A percentile compares a stretch with the other conserved stretches of the same genome.
These are phyloP conservation scores for Quercus gilva DNA, from an alignment of 306 rosid species.

Conservation along the genomic window DNA sequence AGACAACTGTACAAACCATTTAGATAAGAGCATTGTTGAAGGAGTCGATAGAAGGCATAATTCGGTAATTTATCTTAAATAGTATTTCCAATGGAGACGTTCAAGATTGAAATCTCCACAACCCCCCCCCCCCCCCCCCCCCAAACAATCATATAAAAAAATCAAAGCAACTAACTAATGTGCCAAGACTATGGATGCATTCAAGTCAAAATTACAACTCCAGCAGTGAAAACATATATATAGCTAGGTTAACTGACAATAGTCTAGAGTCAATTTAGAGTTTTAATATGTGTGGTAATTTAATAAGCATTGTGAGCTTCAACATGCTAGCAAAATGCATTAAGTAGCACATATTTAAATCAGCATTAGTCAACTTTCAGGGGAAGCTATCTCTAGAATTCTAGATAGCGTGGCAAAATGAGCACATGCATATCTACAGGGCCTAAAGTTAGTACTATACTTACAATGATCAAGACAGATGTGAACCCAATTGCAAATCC, in stretches of 20 bases:
- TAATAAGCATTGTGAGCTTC: not conserved
- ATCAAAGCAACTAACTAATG: not conserved
- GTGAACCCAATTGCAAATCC: conserved; percentile 97
- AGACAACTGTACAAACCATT: conserved; percentile 20
- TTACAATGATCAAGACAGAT: conserved; percentile 89
- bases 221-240: not conserved
- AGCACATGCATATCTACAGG: not conserved
- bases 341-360: not conserved
- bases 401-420: not conserved
- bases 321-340: not conserved
- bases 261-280: not conserved
- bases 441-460: conserved; percentile 25
- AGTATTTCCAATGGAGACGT: no score
- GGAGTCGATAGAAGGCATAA: not conserved
- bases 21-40: conserved; percentile 1
- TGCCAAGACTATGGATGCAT: not conserved
- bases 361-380: not conserved
- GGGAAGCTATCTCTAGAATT: not conserved
- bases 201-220: not conserved
- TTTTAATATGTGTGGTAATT: not conserved
- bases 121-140: no score
- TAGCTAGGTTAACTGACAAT: no score
- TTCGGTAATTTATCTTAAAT: not conserved
- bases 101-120: no score
- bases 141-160: no score